These are phyloP conservation scores for Tripterygium wilfordii DNA, from an alignment of 177 flowering plant species.

Conservation along the genomic window DNA sequence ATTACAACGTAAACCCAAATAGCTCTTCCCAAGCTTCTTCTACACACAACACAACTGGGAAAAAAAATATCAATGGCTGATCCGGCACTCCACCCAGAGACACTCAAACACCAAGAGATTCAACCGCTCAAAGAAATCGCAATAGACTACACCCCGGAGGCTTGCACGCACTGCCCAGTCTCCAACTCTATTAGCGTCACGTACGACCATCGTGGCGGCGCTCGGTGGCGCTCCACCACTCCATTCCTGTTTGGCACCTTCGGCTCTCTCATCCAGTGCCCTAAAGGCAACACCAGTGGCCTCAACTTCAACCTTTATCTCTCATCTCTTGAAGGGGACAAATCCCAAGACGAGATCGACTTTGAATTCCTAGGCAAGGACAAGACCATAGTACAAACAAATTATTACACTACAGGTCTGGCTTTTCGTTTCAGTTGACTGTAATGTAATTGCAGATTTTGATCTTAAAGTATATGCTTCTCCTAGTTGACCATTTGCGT, in stretches of 20 bases:
- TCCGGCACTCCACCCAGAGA: constrained; percentile 31
- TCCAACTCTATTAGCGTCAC: constrained; percentile 35
- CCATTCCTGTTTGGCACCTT: constrained; percentile 41
- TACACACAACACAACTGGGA: too few relatives aligned
- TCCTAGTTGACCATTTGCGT: too few relatives aligned
- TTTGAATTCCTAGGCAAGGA: constrained; percentile 56
- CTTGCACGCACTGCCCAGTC: constrained; percentile 34
- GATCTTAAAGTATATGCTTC: too few relatives aligned
- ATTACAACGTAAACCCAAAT: too few relatives aligned
- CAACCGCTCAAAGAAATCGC: constrained; percentile 33
- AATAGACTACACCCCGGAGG: constrained; percentile 47
- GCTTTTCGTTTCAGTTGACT: too few relatives aligned
- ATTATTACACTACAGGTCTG: constrained; percentile 28
- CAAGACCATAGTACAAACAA: constrained; percentile 46
- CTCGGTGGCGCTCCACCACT: constrained; percentile 46
- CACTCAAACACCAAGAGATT: too few relatives aligned
- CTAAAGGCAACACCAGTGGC: constrained; percentile 56
- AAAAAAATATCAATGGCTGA: too few relatives aligned
- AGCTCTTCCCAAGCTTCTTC: too few relatives aligned
- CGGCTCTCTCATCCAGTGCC: constrained; percentile 42
- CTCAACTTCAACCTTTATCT: constrained; percentile 61
- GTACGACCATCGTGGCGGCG: constrained; percentile 50
- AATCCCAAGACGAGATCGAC: constrained; percentile 54
- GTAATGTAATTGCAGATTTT: too few relatives aligned
- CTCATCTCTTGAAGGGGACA: constrained; percentile 55